These are phyloP conservation scores for Malus sylvestris DNA, from an alignment of 306 rosid genomes.

Conservation along the genomic window DNA sequence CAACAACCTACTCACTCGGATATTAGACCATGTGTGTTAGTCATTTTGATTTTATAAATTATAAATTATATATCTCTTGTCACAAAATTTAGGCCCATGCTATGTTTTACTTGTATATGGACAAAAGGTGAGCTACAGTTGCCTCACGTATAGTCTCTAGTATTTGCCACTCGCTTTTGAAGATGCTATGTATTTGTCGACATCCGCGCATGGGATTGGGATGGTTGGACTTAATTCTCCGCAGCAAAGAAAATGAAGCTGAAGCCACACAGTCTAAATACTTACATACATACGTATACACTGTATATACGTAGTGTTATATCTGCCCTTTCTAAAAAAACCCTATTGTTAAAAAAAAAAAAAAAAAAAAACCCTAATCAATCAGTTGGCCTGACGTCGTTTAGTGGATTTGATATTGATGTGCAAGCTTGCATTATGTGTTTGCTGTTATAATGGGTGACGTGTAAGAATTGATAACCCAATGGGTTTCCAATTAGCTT, in stretches of 20 bases:
- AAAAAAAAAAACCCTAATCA: too few species aligned
- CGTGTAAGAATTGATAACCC: slow-evolving; percentile 4
- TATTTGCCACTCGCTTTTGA: neutral
- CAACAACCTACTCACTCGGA: too few species aligned
- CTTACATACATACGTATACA: neutral
- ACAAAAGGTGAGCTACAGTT: neutral
- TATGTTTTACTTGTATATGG: neutral
- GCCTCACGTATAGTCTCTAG: neutral
- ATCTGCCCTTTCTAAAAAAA: too few species aligned
- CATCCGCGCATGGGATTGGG: neutral
- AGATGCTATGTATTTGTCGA: neutral
- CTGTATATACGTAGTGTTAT: too few species aligned
- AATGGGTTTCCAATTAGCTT: neutral
- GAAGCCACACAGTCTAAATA: neutral
- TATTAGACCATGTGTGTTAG: too few species aligned
- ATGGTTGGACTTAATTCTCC: neutral
- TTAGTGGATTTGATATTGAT: neutral
- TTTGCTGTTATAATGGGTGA: slow-evolving; percentile 3
- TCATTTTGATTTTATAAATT: too few species aligned
- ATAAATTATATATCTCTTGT: too few species aligned
- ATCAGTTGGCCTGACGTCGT: neutral
- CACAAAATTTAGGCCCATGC: neutral
- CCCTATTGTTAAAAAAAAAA: too few species aligned
- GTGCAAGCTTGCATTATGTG: neutral
- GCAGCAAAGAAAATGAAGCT: neutral